Conservation (phyloP, 2,329 filamentous ascomycete species). For the Colletotrichum lupini region DNA sequence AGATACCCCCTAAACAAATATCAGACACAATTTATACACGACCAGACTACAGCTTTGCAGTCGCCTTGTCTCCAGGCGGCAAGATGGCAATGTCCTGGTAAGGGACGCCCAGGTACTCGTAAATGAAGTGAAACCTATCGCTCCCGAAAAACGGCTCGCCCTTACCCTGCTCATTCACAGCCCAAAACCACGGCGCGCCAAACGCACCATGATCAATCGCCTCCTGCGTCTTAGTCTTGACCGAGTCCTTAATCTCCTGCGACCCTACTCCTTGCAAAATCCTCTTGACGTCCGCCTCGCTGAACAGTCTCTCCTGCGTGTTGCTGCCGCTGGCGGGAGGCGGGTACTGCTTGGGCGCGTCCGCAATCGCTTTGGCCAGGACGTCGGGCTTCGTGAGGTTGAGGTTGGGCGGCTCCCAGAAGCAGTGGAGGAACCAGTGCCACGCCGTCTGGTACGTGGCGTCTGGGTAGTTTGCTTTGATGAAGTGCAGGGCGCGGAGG, state of each 20-base stretch:
- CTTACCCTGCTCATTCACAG: constrained; percentile 65
- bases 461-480: constrained; percentile 67
- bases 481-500: constrained; percentile 73
- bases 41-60: constrained; percentile 18
- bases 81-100: constrained; percentile 64
- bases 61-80: constrained; percentile 11
- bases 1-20: constrained; percentile 31
- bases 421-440: constrained; percentile 64
- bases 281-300: constrained; percentile 59
- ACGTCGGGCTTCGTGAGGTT: constrained; percentile 69
- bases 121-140: constrained; percentile 79
- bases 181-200: constrained; percentile 82
- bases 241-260: constrained; percentile 54
- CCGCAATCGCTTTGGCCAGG: constrained; percentile 53
- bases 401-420: constrained; percentile 70
- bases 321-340: constrained; percentile 5
- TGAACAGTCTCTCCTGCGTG: constrained; percentile 54
- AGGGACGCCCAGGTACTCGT: constrained; percentile 71
- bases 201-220: constrained; percentile 76
- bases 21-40: background rate
- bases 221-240: constrained; percentile 69
- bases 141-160: constrained; percentile 82
- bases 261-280: constrained; percentile 65
- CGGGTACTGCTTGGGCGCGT: constrained; percentile 39
- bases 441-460: constrained; percentile 64